Evolutionary conservation across 2,329 filamentous ascomycete species (phyloP), one percentile per base, ranked within the genome.

Genomic region (Capronia americana): DNA sequence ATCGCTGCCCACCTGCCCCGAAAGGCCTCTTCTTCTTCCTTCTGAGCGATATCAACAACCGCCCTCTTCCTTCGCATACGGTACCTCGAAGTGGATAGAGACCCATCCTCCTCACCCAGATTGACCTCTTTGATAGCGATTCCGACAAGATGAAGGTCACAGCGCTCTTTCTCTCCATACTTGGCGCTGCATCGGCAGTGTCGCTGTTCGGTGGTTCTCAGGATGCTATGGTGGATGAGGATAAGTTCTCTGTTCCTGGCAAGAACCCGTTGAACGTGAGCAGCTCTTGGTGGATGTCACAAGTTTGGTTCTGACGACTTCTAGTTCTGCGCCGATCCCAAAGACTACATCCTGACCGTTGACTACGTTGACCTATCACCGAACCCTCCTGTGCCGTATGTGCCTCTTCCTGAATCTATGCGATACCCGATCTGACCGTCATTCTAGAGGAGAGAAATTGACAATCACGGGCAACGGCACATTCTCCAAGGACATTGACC

Each of bases 371-470:
- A 97, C 74, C 80, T 99, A 64, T 76, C 79, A 41, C 95, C 95
- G 14, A 98, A 97, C 79, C 95, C 94, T 67, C 95, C 95, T 41
- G 77, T 87, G 76, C 84, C 93, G 94, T 98, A 88, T 75, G 94
- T 98, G 88, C 75, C 91, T 86, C 38, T 32, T 38, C 20, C 54
- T 4, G 2, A 41, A 12, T 24, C 23, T 26, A 12, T 28, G 8
- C 41, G 34, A 44, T 44, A n/a, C 17, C 17, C 14, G 38, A n/a
- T 26, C 62, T 68, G 30, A 68, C 38, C 7, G 20, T 26, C 44
- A 7, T 46, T 10, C 65, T 72, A 98, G 95, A 76, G 95, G 94
- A 74, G 72, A 88, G 73, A 86, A 86, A 23, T 88, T 99, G 61
- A 83, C 85, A 66, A 96, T 99, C 82, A 87, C 87, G 70, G 95